Evolutionary conservation across 345 rosid genomes (phyloP).

Genomic region (Brassica nigra): DNA sequence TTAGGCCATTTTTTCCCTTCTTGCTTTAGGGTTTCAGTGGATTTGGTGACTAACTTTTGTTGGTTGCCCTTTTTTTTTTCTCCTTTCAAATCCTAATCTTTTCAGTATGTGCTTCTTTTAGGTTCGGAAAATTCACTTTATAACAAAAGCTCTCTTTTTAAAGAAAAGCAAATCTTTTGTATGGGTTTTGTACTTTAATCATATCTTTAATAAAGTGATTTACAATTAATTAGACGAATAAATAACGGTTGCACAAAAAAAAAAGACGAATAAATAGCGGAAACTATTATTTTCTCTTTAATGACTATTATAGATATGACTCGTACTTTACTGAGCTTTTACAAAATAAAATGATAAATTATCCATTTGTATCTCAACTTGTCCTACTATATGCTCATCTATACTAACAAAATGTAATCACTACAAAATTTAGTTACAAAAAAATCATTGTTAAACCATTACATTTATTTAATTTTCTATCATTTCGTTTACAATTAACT

Average conservation of each 20-base stretch:
- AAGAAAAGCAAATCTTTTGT: conserved; percentile 43
- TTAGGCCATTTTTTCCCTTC: conserved; percentile 12
- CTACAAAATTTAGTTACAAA: too few species aligned
- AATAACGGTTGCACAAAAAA: background rate
- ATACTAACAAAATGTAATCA: too few species aligned
- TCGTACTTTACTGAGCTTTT: conserved; percentile 36
- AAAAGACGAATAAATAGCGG: conserved; percentile 30
- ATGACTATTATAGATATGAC: conserved; percentile 28
- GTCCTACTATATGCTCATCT: conserved; percentile 9
- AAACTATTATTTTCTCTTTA: background rate
- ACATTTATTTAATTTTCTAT: too few species aligned
- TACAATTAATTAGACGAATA: conserved; percentile 34
- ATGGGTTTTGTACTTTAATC: conserved; percentile 41
- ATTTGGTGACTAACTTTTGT: conserved; percentile 47
- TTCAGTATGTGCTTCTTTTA: conserved; percentile 37
- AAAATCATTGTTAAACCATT: too few species aligned
- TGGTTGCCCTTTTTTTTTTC: conserved; percentile 31
- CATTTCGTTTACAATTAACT: too few species aligned
- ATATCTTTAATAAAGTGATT: conserved; percentile 52
- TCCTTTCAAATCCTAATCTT: conserved; percentile 37
- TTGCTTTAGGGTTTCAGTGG: conserved; percentile 43
- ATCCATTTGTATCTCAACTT: conserved; percentile 36
- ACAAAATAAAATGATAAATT: conserved; percentile 10
- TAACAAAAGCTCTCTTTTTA: conserved; percentile 18
- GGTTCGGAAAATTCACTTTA: conserved; percentile 33